These are phyloP conservation scores for Curvularia spicifera DNA, from an alignment of 2,329 filamentous ascomycete genomes.

Conservation along the genomic window DNA sequence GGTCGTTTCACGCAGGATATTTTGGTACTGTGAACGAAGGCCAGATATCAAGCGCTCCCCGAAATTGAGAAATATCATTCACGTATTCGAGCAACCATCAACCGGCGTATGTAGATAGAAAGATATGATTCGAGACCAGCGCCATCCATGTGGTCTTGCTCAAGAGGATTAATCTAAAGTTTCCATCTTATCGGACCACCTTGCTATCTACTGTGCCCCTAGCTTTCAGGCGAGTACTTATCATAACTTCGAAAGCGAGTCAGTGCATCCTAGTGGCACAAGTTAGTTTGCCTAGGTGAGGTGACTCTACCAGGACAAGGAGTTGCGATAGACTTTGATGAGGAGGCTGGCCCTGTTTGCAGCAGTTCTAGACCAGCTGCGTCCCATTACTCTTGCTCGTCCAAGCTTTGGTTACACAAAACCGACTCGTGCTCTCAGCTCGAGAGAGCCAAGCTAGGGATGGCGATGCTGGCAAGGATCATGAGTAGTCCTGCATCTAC, in stretches of 20 bases:
- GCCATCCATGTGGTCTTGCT: not conserved
- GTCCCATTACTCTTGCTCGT: not conserved
- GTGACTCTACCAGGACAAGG: not conserved
- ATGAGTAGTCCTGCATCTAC: not conserved
- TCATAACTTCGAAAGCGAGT: not conserved
- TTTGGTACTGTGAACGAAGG: not conserved
- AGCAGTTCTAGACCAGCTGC: not conserved
- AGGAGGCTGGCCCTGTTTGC: not conserved
- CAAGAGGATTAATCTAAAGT: not conserved
- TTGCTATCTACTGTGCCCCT: not conserved
- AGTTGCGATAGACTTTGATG: not conserved
- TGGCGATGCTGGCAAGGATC: not conserved
- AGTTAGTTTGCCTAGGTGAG: not conserved
- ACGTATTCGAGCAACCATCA: not conserved
- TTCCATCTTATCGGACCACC: not conserved
- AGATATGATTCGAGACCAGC: not conserved
- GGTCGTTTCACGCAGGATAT: not conserved
- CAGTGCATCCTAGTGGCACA: not conserved
- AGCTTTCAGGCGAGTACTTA: not conserved
- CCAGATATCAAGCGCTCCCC: not conserved
- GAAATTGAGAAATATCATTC: not conserved
- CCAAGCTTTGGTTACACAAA: not conserved
- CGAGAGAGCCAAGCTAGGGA: not conserved
- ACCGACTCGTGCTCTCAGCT: not conserved
- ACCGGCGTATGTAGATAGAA: not conserved